phyloP scores from a whole-genome alignment of 2,329 filamentous ascomycete species.

The Helicocarpus griseus region DNA sequence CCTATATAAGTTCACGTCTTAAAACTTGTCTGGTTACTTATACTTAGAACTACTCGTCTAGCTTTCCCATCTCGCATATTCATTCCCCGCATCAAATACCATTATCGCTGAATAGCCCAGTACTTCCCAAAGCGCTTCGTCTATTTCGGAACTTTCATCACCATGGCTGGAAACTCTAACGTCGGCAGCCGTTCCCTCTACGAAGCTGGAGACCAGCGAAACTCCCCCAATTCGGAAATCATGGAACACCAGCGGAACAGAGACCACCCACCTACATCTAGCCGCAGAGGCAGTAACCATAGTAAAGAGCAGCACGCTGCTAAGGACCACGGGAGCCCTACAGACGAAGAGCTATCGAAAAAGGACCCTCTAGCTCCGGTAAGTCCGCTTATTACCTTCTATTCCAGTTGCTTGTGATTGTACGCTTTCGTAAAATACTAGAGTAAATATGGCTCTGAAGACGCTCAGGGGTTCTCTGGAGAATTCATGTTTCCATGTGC shows the following conservation, averaged over 20 bases:
- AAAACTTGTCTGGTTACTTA: too few species aligned
- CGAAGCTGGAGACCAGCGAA: conserved; percentile 69
- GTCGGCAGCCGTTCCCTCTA: conserved; percentile 60
- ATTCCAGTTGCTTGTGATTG: too few species aligned
- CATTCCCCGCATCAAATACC: neutral
- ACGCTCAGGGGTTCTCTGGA: too few species aligned
- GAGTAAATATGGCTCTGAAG: too few species aligned
- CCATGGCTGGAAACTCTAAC: conserved; percentile 49
- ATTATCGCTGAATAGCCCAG: neutral
- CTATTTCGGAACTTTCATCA: conserved; percentile 12
- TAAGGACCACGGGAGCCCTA: conserved; percentile 37
- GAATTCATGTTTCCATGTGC: neutral
- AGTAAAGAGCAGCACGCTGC: conserved; percentile 7
- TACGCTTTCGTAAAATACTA: too few species aligned
- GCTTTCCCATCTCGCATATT: neutral
- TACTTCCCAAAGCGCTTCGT: too few species aligned
- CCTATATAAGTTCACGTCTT: too few species aligned
- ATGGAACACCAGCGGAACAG: conserved; percentile 53
- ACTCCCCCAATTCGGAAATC: conserved; percentile 44
- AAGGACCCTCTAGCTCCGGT: conserved; percentile 58
- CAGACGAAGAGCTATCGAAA: conserved; percentile 12
- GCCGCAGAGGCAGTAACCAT: conserved; percentile 11
- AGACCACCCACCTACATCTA: conserved; percentile 51
- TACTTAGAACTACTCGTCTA: too few species aligned
- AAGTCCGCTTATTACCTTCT: conserved; percentile 15